phyloP scores from a whole-genome alignment of 148 eudicot genomes.

The Pharnaceum exiguum region DNA sequence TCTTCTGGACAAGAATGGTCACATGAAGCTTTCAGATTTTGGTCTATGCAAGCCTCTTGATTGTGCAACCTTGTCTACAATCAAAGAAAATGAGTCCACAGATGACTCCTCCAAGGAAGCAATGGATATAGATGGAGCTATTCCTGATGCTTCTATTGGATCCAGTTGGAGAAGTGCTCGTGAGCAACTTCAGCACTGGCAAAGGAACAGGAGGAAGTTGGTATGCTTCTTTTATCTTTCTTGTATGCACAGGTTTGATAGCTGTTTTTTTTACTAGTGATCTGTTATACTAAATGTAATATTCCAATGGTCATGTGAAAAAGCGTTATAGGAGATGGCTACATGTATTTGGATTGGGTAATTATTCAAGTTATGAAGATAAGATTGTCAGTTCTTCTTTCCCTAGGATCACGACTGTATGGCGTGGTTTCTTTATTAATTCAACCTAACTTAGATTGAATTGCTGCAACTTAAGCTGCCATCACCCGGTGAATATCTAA shows the following conservation, averaged over 20 bases:
- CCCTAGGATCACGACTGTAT: no score
- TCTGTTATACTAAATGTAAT: neutral
- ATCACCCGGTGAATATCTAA: no score
- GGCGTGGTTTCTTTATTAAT: no score
- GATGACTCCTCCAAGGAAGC: conserved; percentile 66
- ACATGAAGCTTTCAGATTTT: conserved; percentile 97
- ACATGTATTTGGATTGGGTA: no score
- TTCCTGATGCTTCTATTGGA: conserved; percentile 65
- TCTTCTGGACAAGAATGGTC: conserved; percentile 87
- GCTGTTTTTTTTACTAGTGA: neutral
- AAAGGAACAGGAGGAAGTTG: conserved; percentile 91
- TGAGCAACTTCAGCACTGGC: conserved; percentile 98
- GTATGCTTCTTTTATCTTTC: conserved; percentile 31
- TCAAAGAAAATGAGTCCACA: conserved; percentile 76
- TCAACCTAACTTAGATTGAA: no score
- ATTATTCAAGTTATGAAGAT: no score
- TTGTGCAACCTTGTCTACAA: conserved; percentile 87
- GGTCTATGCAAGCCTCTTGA: conserved; percentile 98
- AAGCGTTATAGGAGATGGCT: neutral
- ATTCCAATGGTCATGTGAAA: neutral
- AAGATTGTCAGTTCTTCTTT: no score
- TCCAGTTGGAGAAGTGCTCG: conserved; percentile 82
- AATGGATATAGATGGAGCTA: conserved; percentile 80
- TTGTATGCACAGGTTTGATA: neutral
- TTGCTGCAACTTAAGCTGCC: no score